Percentiles rank a stretch among this genome's conserved stretches.
Evolutionary conservation across 73 alveolate species (phyloP).

Genomic region (Stentor roeselii): DNA sequence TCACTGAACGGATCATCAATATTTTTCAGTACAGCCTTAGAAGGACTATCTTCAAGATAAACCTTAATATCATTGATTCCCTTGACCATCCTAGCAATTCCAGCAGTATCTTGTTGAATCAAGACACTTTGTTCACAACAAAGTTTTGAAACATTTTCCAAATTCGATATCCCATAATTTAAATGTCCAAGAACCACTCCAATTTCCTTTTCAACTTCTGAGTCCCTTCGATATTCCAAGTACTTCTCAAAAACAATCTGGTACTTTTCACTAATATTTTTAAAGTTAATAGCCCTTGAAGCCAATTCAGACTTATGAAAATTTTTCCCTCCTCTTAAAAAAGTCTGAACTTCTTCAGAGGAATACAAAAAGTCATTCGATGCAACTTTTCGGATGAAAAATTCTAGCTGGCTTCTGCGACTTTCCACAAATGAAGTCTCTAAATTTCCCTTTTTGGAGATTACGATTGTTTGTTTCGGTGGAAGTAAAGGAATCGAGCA

Average conservation of each 20-base stretch:
- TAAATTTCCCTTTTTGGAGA: neutral
- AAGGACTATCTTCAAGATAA: neutral
- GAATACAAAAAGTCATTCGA: neutral
- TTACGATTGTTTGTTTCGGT: constrained; percentile 3
- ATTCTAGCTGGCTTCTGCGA: neutral
- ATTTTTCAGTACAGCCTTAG: neutral
- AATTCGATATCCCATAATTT: neutral
- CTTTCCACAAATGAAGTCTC: neutral
- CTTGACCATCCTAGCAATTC: neutral
- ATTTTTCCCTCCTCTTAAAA: neutral
- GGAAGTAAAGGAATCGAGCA: constrained; percentile 11
- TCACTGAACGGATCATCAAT: neutral
- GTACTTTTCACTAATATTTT: neutral
- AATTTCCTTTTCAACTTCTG: neutral
- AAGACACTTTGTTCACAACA: too few species aligned
- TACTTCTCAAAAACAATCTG: neutral
- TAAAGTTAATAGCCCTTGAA: neutral
- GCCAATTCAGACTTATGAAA: neutral
- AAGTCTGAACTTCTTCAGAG: neutral
- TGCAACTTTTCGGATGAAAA: neutral
- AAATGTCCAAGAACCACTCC: neutral
- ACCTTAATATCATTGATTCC: neutral
- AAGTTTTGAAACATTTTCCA: neutral
- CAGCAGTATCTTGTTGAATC: neutral
- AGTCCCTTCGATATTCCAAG: neutral